Percentiles rank a stretch among this genome's conserved stretches.
These are phyloP conservation scores for Cerioporus squamosus DNA, from an alignment of 1,284 basidiomycete genomes.

Conservation along the genomic window DNA sequence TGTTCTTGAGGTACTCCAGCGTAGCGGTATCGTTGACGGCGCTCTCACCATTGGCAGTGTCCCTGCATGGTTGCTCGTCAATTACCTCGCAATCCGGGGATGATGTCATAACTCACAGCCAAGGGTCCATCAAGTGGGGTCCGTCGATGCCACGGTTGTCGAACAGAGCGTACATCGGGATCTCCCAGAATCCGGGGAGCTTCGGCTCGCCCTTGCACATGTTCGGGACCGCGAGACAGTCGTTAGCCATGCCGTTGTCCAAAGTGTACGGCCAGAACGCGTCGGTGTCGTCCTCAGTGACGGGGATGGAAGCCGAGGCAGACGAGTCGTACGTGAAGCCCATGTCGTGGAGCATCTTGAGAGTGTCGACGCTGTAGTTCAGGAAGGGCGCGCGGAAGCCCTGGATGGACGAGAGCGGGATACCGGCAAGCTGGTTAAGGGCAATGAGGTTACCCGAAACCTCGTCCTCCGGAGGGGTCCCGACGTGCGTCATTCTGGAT, in stretches of 20 bases:
- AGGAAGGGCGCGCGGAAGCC: conserved; percentile 86
- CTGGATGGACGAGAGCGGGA: conserved; percentile 68
- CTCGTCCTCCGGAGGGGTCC: conserved; percentile 62
- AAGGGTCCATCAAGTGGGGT: conserved; percentile 82
- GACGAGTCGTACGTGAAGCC: conserved; percentile 80
- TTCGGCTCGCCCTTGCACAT: conserved; percentile 75
- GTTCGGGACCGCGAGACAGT: conserved; percentile 62
- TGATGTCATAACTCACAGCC: conserved; percentile 57
- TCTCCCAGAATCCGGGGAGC: conserved; percentile 81
- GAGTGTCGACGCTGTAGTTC: conserved; percentile 67
- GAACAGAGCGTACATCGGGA: conserved; percentile 82
- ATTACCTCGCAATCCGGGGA: not conserved
- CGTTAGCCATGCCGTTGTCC: conserved; percentile 79
- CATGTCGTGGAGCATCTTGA: conserved; percentile 58
- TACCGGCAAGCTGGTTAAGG: conserved; percentile 80
- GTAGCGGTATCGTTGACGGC: conserved; percentile 63
- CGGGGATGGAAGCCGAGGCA: conserved; percentile 67
- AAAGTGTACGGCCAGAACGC: conserved; percentile 80
- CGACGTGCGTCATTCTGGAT: conserved; percentile 83
- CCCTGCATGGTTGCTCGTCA: conserved; percentile 41
- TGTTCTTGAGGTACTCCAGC: conserved; percentile 74
- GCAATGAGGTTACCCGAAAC: conserved; percentile 83
- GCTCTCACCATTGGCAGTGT: conserved; percentile 55
- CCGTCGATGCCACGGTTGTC: conserved; percentile 61
- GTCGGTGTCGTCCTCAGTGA: conserved; percentile 71